Percentiles rank a stretch among this genome's conserved stretches.
Conservation (phyloP, 208 protist species). For the Trypanosomatidae sp. region DNA sequence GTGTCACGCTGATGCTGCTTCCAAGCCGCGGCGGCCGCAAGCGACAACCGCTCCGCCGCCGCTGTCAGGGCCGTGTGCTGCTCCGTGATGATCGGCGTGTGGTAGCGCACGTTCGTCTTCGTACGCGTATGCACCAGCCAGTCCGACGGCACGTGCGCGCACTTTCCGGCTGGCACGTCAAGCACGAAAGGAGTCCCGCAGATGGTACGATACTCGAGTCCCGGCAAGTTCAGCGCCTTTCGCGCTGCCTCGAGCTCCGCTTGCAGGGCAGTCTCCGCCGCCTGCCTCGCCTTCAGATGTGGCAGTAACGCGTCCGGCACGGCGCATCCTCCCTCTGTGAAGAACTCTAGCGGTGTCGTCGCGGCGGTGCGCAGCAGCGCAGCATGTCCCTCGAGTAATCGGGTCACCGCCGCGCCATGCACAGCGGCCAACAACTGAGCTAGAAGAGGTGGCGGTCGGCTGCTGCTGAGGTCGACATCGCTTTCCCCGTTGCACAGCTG, state of each 20-base stretch:
- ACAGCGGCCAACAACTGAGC: conserved; percentile 26
- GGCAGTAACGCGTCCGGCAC: conserved; percentile 30
- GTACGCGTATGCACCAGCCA: conserved; percentile 84
- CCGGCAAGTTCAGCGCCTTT: conserved; percentile 44
- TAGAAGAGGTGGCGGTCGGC: conserved; percentile 25
- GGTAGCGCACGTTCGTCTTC: conserved; percentile 80
- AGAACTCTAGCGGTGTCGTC: conserved; percentile 68
- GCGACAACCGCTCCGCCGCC: conserved; percentile 60
- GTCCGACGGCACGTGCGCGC: conserved; percentile 40
- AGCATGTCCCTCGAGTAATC: conserved; percentile 39
- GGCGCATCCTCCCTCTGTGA: conserved; percentile 23
- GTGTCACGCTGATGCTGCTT: conserved; percentile 42
- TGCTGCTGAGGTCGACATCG: not conserved
- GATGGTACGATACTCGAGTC: conserved; percentile 78
- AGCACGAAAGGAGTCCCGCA: conserved; percentile 76
- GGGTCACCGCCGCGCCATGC: conserved; percentile 14
- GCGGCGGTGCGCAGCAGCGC: conserved; percentile 43
- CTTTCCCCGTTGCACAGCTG: conserved; percentile 13
- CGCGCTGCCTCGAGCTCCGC: conserved; percentile 65
- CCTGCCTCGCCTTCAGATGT: conserved; percentile 42
- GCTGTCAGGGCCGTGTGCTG: conserved; percentile 61
- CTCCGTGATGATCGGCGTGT: conserved; percentile 64
- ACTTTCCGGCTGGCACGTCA: conserved; percentile 65
- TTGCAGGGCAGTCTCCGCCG: conserved; percentile 43
- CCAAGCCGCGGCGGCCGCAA: conserved; percentile 63